Conservation (phyloP, 495 filamentous ascomycete species). For the Achaetomiella virescens region DNA sequence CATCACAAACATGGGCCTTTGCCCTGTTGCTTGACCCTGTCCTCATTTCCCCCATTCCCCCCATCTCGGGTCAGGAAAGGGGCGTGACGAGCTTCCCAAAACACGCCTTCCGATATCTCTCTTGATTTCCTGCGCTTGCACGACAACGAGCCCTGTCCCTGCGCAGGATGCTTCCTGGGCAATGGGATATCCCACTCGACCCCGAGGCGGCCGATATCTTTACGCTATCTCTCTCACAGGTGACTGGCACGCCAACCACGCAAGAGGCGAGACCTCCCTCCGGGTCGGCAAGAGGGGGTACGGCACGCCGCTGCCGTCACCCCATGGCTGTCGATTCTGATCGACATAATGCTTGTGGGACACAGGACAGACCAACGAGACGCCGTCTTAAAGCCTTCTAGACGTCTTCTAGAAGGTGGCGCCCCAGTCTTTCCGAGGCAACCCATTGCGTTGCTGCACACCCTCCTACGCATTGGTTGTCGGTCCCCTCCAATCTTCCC, state of each 20-base stretch:
- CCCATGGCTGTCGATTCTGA: constrained; percentile 2
- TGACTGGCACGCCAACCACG: no score
- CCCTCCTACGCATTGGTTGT: neutral
- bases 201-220: no score
- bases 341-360: neutral
- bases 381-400: neutral
- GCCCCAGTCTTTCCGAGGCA: neutral
- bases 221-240: no score
- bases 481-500: neutral
- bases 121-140: neutral
- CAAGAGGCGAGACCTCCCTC: no score
- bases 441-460: neutral
- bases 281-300: no score
- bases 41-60: neutral
- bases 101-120: neutral
- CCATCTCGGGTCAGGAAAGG: neutral
- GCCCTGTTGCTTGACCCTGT: neutral
- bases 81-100: constrained; percentile 6
- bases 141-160: neutral
- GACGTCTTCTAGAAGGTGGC: constrained; percentile 15
- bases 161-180: neutral
- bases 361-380: neutral
- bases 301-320: neutral
- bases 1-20: neutral
- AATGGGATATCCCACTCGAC: no score